Evolutionary conservation across 192 early-diverging fungal genomes (phyloP), one percentile per base, ranked within the genome.

Genomic region (Podila minutissima): DNA sequence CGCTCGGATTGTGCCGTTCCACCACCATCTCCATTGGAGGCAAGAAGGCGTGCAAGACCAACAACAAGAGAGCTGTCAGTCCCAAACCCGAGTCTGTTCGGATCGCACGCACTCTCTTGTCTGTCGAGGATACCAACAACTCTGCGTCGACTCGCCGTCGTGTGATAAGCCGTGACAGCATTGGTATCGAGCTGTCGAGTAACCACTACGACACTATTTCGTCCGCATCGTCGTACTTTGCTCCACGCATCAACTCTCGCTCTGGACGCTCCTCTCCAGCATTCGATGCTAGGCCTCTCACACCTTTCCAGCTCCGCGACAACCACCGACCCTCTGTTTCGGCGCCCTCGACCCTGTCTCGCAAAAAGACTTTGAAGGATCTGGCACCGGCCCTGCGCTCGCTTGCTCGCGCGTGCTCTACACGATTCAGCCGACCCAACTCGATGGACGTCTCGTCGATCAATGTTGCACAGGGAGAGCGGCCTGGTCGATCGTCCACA

Each of bases 1-100:
- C 59, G 10, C 57, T 81, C 22, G 77, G 77, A 5, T 38, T 81
- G 66, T 72, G 77, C 38, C 71, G 71, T 11, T 73, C 71, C 57
- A 72, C 59, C 20, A 73, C 70, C 0, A 48, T 81, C 12, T 69
- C 66, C 0, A 9, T 62, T 11, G 64, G 35, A 32, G 69, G 22
- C 37, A 62, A 67, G 32, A 58, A 61, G 29, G 69, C 65, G 13
- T 2, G 17, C n/a, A 50, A n/a, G 55, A 66, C 26, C 58, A 50
- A n/a, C 63, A 20, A 32, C 26, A 74, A 57, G 31, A 53, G 59
- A 8, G 1, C 32, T 22, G 13, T 12, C 9, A 58, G 53, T 55
- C 66, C 66, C 19, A 22, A 32, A 20, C 33, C 33, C 4, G 20
- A 22, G 10, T 17, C 41, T 12, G 3, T 17, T 46, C 41, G 13